Base-by-base conservation (phyloP, 768 basidiomycete genomes). In the Leccinum rimulosum region DNA sequence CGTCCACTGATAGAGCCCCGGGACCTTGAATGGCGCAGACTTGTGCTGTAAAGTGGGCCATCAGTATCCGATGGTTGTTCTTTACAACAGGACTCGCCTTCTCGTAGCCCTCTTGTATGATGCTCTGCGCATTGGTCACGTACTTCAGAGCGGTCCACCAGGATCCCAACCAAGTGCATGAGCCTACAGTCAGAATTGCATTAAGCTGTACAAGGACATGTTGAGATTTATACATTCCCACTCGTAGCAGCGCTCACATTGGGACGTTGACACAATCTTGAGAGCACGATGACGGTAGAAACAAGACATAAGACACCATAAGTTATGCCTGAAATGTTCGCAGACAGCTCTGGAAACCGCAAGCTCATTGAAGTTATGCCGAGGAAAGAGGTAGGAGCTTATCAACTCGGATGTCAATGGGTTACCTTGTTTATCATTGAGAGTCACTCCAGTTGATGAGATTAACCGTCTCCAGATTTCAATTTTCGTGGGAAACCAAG, bases 61-160 rank as follows among this genome's bases (percentile, higher is more conserved):
- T 59, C 15, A 35, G 52, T 5, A 8, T 1, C 17, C 43, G 36
- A 52, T 38, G 17, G 28, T 10, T 22, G 4, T 12, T 7, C 27
- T 27, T 27, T 27, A 27, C 10, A 17, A 17, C 3, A 0, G 3
- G 1, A 55, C 58, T 6, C 51, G 62, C 77, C 63, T 72, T 70
- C 17, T 65, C 56, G 27, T 72, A 74, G 0, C 76, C 75, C 55
- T 74, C 62, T 55, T 69, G 69, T 9, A 78, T 25, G 3, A 77
- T 19, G 5, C 65, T 56, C 1, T 27, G 28, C 10, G 55, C 67
- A 33, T 67, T 63, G 9, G 25, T 52, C 3, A 65, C 1, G 50
- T 50, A 70, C 25, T 49, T 66, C 6, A 64, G 45, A 8, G 66
- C 64, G 3, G 58, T 63, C 47, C 66, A 57, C 54, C 66, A 75